A percentile compares a stretch with the other conserved stretches of the same genome.
phyloP scores from a whole-genome alignment of 2,329 filamentous ascomycete genomes.

The Penicillium expansum region DNA sequence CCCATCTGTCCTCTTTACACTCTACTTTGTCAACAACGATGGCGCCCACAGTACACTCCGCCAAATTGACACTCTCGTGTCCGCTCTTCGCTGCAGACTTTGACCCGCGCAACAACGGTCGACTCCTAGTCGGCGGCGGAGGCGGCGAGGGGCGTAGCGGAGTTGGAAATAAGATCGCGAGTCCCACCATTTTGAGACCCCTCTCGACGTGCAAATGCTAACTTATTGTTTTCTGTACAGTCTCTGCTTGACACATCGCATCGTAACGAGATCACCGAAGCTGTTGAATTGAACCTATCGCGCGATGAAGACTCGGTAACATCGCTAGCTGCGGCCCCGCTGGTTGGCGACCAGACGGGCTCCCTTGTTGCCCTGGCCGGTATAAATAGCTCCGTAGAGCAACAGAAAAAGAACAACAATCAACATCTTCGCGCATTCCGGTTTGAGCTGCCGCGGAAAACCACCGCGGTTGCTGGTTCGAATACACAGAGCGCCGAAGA shows the following conservation, averaged over 20 bases:
- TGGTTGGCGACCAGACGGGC: slow-evolving; percentile 48
- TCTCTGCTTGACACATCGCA: slow-evolving; percentile 69
- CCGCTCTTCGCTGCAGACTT: slow-evolving; percentile 87
- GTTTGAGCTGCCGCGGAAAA: slow-evolving; percentile 53
- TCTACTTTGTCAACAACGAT: slow-evolving; percentile 24
- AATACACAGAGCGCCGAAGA: slow-evolving; percentile 14
- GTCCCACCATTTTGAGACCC: slow-evolving; percentile 31
- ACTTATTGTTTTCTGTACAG: slow-evolving; percentile 39
- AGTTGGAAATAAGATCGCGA: slow-evolving; percentile 81
- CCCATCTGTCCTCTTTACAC: slow-evolving; percentile 24
- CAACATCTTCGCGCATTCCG: slow-evolving; percentile 77
- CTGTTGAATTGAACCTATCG: slow-evolving; percentile 73
- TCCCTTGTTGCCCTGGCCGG: slow-evolving; percentile 65
- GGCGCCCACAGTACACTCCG: slow-evolving; percentile 43
- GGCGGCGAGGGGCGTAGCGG: slow-evolving; percentile 79
- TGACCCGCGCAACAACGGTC: slow-evolving; percentile 72
- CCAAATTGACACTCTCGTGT: slow-evolving; percentile 70
- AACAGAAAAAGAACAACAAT: slow-evolving; percentile 73
- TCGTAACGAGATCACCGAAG: slow-evolving; percentile 61
- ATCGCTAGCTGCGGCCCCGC: slow-evolving; percentile 67
- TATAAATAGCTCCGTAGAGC: slow-evolving; percentile 74
- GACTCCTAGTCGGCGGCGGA: slow-evolving; percentile 79
- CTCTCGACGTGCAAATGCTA: neutral
- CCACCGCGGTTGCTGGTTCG: neutral
- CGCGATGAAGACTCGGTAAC: slow-evolving; percentile 86